Evolutionary conservation across 2,329 filamentous ascomycete genomes (phyloP), one percentile per base, ranked within the genome.

Genomic region (Pyrenophora teres): DNA sequence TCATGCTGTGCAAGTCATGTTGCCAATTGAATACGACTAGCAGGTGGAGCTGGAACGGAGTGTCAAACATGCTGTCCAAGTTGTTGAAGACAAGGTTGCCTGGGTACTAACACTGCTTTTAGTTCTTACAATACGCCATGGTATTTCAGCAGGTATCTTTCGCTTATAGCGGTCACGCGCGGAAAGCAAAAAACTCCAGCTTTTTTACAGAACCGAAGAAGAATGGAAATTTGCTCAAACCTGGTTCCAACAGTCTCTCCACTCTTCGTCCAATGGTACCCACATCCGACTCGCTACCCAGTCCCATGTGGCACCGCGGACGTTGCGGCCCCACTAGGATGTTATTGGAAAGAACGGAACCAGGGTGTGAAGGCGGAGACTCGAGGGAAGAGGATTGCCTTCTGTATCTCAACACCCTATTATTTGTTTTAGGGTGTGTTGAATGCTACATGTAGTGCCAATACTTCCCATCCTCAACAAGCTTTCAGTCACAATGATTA

Each of bases 21-120:
- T 32, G 52, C 54, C 0, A 60, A 57, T 16, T 50, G 40, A 3
- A 58, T 46, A 1, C 40, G 52, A 7, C 48, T 51, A n/a, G 48
- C 39, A 15, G 42, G n/a, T 60, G 47, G 55, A 60, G 55, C 45
- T 60, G 54, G 50, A 64, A 64, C n/a, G 13, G 36, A 10, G 33
- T 30, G 40, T 70, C 70, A 21, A 77, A 77, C 46, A 71, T 77
- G 65, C 78, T 88, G n/a, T 88, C 84, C 69, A 15, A 15, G 15
- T 15, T 10, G n/a, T 8, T 15, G 18, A 7, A 37, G 2, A 7
- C 3, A 2, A 9, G 5, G 8, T 4, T 35, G 4, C 12, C n/a
- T 21, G 5, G 3, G 21, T 35, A 18, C 19, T 48, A 12, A 37
- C 3, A 6, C 6, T 38, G 18, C 25, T 44, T 3, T 3, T 12